Evolutionary conservation across 139 green algal species (phyloP).

Genomic region (Pleodorina starrii): DNA sequence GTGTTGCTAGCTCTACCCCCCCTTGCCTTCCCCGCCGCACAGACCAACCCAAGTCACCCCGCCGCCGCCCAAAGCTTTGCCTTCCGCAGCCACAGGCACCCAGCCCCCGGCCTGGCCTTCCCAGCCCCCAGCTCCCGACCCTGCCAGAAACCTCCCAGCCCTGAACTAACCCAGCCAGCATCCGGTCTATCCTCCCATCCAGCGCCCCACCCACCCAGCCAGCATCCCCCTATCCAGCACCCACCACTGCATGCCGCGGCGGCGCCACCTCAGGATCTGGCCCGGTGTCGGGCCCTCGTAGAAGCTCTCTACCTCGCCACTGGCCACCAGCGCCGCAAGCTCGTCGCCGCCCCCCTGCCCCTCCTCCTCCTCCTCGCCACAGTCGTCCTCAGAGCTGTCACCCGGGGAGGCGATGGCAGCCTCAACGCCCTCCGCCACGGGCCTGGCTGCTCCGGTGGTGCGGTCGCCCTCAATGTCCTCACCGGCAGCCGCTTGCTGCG

Average conservation of each 20-base stretch:
- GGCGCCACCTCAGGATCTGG: slow-evolving; percentile 35
- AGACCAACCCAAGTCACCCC: no score
- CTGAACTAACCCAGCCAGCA: background rate
- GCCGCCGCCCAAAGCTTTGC: no score
- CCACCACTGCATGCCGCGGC: slow-evolving; percentile 23
- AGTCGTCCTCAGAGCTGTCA: background rate
- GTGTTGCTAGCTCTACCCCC: no score
- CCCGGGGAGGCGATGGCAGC: background rate
- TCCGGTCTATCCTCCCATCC: background rate
- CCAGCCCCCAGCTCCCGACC: no score
- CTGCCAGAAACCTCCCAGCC: no score
- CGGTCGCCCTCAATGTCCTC: slow-evolving; percentile 4
- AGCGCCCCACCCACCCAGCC: background rate
- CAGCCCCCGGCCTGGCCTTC: no score
- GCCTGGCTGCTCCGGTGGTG: background rate
- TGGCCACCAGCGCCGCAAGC: slow-evolving; percentile 11
- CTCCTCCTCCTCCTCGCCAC: background rate
- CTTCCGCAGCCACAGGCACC: no score
- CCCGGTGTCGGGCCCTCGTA: background rate
- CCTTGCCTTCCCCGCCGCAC: no score
- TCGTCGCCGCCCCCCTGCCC: slow-evolving; percentile 3
- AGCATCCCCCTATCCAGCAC: background rate
- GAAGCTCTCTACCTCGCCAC: slow-evolving; percentile 26
- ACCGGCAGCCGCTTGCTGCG: background rate
- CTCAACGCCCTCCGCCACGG: slow-evolving; percentile 6